Evolutionary conservation across 352 stramenopile species (phyloP), one percentile per base, ranked within the genome.

Genomic region (Phytopythium helicoides): DNA sequence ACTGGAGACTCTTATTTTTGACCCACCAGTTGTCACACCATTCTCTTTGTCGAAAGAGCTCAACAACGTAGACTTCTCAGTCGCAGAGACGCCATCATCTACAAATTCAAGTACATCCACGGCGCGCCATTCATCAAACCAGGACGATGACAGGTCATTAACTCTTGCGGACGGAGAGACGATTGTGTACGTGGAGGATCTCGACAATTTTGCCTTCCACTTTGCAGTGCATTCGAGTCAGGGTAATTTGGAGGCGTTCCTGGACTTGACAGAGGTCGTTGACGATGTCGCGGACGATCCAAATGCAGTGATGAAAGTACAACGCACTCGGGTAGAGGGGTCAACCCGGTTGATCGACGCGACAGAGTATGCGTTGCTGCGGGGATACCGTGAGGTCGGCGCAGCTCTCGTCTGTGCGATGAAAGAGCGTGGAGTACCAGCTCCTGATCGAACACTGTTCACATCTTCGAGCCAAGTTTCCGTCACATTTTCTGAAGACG

Each of bases 341-440:
- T 50, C 31, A 50, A 38, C 5, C 33, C 49, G 16, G 37, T 54
- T 7, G 6, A 40, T 51, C n/a, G 36, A 33, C 11, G 45, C 45
- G 28, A 26, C 25, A 18, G 28, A 51, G 47, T 68, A 68, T 51
- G 60, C 60, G 7, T 68, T 64, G 39, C 57, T 48, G 28, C 49
- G 59, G 6, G 60, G 60, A 4, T 28, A 63, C 14, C 33, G 34
- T 3, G 38, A 48, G 5, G 39, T 58, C 1, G 60, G 60, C 19
- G 60, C 63, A 31, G 31, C 59, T 0, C 31, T 68, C 18, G 39
- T 39, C n/a, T 9, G 41, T 35, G 46, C 19, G 14, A 53, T 53
- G 47, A 18, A 35, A 33, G 28, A 33, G 28, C 9, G 5, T 33
- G 28, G 28, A 9, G 28, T 33, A 10, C 28, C 28, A 33, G 28